Conservation (phyloP, 768 basidiomycete species). For the Agrocybe pediades region DNA sequence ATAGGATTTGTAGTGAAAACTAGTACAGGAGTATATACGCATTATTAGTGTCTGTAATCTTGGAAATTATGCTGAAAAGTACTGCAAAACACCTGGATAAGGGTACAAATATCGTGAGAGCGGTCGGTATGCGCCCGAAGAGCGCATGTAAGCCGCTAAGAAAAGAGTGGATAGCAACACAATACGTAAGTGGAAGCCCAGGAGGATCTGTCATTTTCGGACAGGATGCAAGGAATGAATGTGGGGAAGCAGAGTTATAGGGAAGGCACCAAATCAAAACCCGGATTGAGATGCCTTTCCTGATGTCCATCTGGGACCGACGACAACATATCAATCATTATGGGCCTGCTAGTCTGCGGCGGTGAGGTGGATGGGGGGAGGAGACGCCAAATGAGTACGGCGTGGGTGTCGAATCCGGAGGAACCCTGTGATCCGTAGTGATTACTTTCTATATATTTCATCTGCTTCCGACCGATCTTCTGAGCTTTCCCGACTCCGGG, state of each 20-base stretch:
- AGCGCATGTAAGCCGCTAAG: slow-evolving; percentile 45
- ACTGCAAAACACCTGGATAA: slow-evolving; percentile 25
- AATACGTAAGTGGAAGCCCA: slow-evolving; percentile 46
- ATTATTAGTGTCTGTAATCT: slow-evolving; percentile 13
- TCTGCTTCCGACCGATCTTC: slow-evolving; percentile 36
- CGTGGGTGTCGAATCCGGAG: slow-evolving; percentile 7
- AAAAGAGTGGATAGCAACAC: slow-evolving; percentile 54
- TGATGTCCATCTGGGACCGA: slow-evolving; percentile 10
- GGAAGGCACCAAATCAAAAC: slow-evolving; percentile 26
- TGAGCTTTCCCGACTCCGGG: slow-evolving; percentile 33
- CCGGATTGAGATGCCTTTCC: slow-evolving; percentile 5
- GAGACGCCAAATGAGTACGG: neutral
- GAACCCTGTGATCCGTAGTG: slow-evolving; percentile 26
- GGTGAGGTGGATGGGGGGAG: neutral
- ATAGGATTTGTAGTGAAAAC: neutral
- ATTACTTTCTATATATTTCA: slow-evolving; percentile 25
- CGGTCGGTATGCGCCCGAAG: slow-evolving; percentile 50
- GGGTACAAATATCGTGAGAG: slow-evolving; percentile 47
- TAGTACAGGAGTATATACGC: slow-evolving; percentile 17
- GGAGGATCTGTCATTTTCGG: slow-evolving; percentile 43
- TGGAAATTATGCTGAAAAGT: slow-evolving; percentile 19
- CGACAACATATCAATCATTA: neutral
- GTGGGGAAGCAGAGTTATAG: slow-evolving; percentile 35
- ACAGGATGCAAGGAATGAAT: slow-evolving; percentile 37
- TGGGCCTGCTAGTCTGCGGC: neutral